A percentile compares a stretch with the other conserved stretches of the same genome.
These are phyloP conservation scores for Eucalyptus polyanthemos DNA, from an alignment of 345 rosid genomes.

Conservation along the genomic window DNA sequence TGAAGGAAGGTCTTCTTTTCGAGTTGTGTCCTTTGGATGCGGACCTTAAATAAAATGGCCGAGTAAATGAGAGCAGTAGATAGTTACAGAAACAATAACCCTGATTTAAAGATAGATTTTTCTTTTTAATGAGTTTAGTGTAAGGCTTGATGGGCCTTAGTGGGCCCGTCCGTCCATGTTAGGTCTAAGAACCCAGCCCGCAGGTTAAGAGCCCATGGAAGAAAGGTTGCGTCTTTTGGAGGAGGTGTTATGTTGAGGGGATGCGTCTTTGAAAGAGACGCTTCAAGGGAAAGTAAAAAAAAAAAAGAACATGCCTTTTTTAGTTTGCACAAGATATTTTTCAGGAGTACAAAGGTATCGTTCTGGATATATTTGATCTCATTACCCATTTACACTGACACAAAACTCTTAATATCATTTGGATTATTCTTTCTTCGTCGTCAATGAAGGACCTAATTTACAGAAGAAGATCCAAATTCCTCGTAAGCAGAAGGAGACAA, in stretches of 20 bases:
- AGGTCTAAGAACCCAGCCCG: no score
- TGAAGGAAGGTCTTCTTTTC: not conserved
- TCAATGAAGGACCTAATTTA: not conserved
- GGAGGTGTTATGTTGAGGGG: no score
- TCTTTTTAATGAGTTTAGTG: no score
- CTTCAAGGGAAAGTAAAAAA: no score
- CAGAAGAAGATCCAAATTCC: not conserved
- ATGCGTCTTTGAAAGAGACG: no score
- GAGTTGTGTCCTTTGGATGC: not conserved
- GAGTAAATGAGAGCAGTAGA: not conserved
- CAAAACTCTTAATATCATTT: not conserved
- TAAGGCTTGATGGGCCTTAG: no score
- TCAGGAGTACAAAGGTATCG: not conserved
- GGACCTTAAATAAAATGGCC: not conserved
- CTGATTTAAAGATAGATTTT: not conserved
- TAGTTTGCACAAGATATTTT: not conserved
- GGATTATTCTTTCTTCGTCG: not conserved
- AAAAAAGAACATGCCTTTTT: not conserved
- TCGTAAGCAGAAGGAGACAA: not conserved
- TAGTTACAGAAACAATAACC: not conserved
- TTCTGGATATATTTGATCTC: not conserved
- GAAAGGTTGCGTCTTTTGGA: no score
- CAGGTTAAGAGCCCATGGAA: no score
- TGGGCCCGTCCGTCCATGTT: no score
- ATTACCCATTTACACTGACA: not conserved